These are phyloP conservation scores for Podila epigama DNA, from an alignment of 192 early-diverging fungal genomes.

Conservation along the genomic window DNA sequence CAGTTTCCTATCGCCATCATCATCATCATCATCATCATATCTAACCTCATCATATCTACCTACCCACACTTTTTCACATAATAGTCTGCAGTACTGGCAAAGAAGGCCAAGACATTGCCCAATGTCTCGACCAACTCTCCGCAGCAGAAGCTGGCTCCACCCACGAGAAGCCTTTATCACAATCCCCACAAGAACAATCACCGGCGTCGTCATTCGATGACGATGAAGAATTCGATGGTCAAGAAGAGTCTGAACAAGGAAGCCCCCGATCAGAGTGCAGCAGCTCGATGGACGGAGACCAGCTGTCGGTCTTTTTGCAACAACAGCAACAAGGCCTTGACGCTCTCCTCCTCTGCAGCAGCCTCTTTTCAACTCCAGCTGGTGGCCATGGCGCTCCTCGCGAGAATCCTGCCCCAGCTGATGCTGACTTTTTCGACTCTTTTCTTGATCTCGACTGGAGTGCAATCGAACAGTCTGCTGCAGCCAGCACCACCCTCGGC, in stretches of 20 bases:
- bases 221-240: conserved; percentile 49
- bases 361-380: conserved; percentile 31
- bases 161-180: conserved; percentile 33
- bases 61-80: background rate
- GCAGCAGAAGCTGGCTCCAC: conserved; percentile 53
- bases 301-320: conserved; percentile 52
- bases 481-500: conserved; percentile 1
- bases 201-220: conserved; percentile 47
- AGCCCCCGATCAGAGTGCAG: conserved; percentile 49
- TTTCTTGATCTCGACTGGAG: conserved; percentile 57
- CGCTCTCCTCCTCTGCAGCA: conserved; percentile 53
- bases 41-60: background rate
- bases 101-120: conserved; percentile 36
- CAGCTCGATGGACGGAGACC: conserved; percentile 48
- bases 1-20: too few species aligned
- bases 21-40: background rate
- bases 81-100: conserved; percentile 55
- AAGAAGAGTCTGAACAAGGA: conserved; percentile 41
- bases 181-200: conserved; percentile 34
- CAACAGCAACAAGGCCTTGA: conserved; percentile 46
- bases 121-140: conserved; percentile 48
- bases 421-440: conserved; percentile 59
- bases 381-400: conserved; percentile 26
- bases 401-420: conserved; percentile 51
- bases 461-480: conserved; percentile 37